These are phyloP conservation scores for Linderina pennispora DNA, from an alignment of 192 early-diverging fungal genomes.

Conservation along the genomic window DNA sequence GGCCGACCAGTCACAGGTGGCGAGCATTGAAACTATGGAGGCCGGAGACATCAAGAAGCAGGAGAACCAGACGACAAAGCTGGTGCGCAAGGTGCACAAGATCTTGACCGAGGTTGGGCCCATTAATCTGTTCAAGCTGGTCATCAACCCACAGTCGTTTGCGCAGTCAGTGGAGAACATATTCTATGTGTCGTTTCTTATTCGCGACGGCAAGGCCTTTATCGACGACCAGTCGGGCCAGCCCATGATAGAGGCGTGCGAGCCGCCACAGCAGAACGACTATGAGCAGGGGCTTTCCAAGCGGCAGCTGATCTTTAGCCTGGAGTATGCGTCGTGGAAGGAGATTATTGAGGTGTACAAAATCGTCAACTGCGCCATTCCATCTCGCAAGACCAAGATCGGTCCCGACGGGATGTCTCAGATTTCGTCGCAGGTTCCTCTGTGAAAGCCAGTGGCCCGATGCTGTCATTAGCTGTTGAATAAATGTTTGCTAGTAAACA, in stretches of 20 bases:
- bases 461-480: too few relatives aligned
- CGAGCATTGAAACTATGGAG: conserved; percentile 49
- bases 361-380: conserved; percentile 58
- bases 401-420: conserved; percentile 24
- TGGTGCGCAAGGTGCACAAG: conserved; percentile 63
- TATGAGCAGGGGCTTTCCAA: conserved; percentile 59
- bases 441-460: too few relatives aligned
- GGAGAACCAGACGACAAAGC: conserved; percentile 82
- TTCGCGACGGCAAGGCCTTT: conserved; percentile 73
- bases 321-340: conserved; percentile 64
- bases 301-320: conserved; percentile 72
- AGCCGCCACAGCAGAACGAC: conserved; percentile 65
- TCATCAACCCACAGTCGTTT: conserved; percentile 87
- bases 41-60: conserved; percentile 70
- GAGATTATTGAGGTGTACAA: conserved; percentile 60
- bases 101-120: conserved; percentile 53
- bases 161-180: conserved; percentile 94
- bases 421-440: conserved; percentile 20
- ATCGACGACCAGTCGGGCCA: conserved; percentile 69
- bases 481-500: too few relatives aligned
- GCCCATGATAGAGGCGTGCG: conserved; percentile 57
- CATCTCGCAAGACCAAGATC: conserved; percentile 16
- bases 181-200: conserved; percentile 95
- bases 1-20: conserved; percentile 3
- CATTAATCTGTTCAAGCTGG: conserved; percentile 76